Percentiles rank a stretch among this genome's conserved stretches.
These are phyloP conservation scores for Bullera alba DNA, from an alignment of 768 basidiomycete genomes.

Conservation along the genomic window DNA sequence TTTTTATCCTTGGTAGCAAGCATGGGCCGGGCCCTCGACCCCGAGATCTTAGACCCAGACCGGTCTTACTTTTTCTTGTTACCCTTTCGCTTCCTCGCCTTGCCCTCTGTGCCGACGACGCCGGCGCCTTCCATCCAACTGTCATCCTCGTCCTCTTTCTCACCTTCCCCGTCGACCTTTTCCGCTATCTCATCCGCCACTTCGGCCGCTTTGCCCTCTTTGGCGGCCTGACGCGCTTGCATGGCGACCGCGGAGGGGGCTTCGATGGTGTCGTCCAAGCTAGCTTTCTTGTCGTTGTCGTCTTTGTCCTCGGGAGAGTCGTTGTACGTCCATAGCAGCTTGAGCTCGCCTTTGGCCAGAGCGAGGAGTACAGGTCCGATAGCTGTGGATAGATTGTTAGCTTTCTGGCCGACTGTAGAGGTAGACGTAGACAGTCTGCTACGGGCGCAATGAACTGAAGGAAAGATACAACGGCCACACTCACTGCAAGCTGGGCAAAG, in stretches of 20 bases:
- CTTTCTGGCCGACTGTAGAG: no score
- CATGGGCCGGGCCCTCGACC: no score
- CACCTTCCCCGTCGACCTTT: background rate
- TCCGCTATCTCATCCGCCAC: background rate
- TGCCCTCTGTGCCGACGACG: constrained; percentile 5
- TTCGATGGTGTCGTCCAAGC: constrained; percentile 30
- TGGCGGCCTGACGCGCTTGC: constrained; percentile 9
- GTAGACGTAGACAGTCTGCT: constrained; percentile 1
- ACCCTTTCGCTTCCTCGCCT: constrained; percentile 19
- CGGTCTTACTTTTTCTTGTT: constrained; percentile 27
- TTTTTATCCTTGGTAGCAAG: no score
- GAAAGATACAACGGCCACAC: constrained; percentile 6
- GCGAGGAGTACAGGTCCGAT: constrained; percentile 61
- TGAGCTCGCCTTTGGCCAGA: constrained; percentile 60
- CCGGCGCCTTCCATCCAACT: constrained; percentile 33
- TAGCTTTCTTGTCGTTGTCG: constrained; percentile 4
- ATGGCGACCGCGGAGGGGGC: constrained; percentile 28
- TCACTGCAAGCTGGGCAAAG: constrained; percentile 54
- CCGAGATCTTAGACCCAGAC: no score
- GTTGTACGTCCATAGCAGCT: constrained; percentile 63
- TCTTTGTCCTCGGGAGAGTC: constrained; percentile 50
- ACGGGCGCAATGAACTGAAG: background rate
- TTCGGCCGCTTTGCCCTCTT: constrained; percentile 8
- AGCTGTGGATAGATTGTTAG: constrained; percentile 56
- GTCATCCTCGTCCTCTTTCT: constrained; percentile 28